A percentile compares a stretch with the other conserved stretches of the same genome.
Conservation (phyloP, 179 eudicot species). For the Vitellaria paradoxa region DNA sequence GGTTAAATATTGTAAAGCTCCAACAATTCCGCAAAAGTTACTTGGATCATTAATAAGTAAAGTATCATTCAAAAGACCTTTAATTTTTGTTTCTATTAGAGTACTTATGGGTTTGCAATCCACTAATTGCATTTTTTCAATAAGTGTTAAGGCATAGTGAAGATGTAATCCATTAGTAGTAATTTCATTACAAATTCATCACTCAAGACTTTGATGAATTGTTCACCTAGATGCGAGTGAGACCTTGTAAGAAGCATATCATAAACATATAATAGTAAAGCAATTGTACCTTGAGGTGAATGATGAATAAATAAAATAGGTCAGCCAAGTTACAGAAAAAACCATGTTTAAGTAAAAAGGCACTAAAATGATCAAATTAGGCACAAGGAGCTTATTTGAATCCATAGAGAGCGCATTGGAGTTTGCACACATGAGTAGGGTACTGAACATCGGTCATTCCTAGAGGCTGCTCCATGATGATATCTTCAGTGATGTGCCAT, state of each 20-base stretch:
- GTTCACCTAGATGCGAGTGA: neutral
- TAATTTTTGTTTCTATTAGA: neutral
- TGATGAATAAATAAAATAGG: neutral
- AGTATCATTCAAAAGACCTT: no score
- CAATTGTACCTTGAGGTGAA: neutral
- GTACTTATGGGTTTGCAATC: neutral
- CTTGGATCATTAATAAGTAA: neutral
- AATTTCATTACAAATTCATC: neutral
- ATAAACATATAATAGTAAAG: constrained; percentile 10
- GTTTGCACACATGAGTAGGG: neutral
- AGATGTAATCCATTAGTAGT: neutral
- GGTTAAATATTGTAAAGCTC: no score
- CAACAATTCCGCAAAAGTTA: no score
- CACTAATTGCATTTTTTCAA: neutral
- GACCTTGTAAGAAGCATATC: neutral
- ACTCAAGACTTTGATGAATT: no score
- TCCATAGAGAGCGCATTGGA: neutral
- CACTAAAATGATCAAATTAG: neutral
- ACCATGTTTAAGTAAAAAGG: neutral
- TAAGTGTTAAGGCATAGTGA: neutral
- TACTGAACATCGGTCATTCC: neutral
- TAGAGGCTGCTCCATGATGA: neutral
- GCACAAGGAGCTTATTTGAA: neutral
- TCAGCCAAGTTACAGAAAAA: neutral
- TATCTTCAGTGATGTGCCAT: neutral